Base-by-base conservation (phyloP, 805 yeast species). In the Blastobotrys muscicola region DNA sequence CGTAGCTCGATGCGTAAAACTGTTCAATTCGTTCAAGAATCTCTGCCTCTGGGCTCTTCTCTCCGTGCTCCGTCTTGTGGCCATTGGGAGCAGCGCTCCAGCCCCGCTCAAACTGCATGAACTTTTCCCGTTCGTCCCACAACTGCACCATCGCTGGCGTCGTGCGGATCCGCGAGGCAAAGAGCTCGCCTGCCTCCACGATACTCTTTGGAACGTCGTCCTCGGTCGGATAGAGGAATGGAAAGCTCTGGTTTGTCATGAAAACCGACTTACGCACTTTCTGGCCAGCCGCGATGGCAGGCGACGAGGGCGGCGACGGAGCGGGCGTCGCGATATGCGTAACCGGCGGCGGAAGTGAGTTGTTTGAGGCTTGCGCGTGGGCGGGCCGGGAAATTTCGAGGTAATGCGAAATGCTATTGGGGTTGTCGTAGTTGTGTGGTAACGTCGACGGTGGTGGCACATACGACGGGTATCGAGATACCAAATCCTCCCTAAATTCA, bases 271-370 rank as follows among this genome's bases (percentile, higher is more conserved):
- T 56, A 20, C 58, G 48, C 38, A 50, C 45, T 44, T 55, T 55
- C 41, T 59, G 63, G 36, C 61, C 60, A 1, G 56, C 33, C 23
- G 61, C 60, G 29, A 56, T 36, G 12, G 62, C 41, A 3, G 84
- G 82, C 1, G 76, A 69, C 12, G 71, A 57, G 0, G 83, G 80
- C 0, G 95, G 95, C 0, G 94, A 84, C 2, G 95, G 92, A 1
- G 82, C 83, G 0, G 95, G 95, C 0, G 95, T 85, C 0, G 95
- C 89, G 8, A 86, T 72, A 58, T 83, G 89, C 4, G 80, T 66
- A 0, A 74, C 63, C 34, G 76, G 79, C 0, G 72, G 64, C 1
- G 80, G 81, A 15, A 75, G 58, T 32, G 69, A 66, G 9, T 69
- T 62, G 39, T 69, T 66, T 3, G 68, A 52, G 4, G 70, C 61